Base-by-base conservation (phyloP, 2,329 filamentous ascomycete species). In the Tolypocladium tundrense region DNA sequence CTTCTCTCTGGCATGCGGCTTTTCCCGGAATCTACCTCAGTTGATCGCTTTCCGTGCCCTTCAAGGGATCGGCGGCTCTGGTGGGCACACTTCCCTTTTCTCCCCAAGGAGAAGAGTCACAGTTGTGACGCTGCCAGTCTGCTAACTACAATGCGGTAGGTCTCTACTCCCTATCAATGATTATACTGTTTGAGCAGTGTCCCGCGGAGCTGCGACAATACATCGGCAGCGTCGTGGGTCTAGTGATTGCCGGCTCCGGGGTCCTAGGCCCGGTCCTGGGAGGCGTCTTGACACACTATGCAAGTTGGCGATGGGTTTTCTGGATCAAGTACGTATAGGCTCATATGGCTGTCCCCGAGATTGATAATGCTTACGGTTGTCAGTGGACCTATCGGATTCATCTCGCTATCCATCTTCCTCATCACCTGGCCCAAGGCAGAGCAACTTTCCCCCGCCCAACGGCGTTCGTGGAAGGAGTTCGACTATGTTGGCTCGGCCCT, bases 151-250 rank as follows among this genome's bases (percentile, higher is more conserved):
- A 8, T 11, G 45, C 4, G 13, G 27, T 52, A 73, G 80, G 80
- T 0, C 65, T 82, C n/a, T 82, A 82, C 62, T 79, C 79, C 6
- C 70, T 82, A n/a, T 74, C 79, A 2, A 82, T 84, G 77, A 76
- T 82, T 54, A 78, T 81, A 35, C 66, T 82, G 40, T 75, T 78
- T 0, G 81, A 84, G 62, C 63, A 83, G 33, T 72, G 75, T 16
- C 77, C 80, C 0, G 56, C 60, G 0, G 67, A 70, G 2, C 60
- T 76, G 35, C 69, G 71, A 40, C 72, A 75, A 54, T 68, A 75
- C 52, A 76, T 84, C 13, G 77, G 73, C 2, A 74, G 72, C 24
- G 58, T 81, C 1, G 73, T 83, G 4, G 81, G 80, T 0, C 66
- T 79, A 21, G 73, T 81, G 2, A 67, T 83, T 52, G 76, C 77